Evolutionary conservation across 345 rosid species (phyloP).

Genomic region (Boechera stricta): DNA sequence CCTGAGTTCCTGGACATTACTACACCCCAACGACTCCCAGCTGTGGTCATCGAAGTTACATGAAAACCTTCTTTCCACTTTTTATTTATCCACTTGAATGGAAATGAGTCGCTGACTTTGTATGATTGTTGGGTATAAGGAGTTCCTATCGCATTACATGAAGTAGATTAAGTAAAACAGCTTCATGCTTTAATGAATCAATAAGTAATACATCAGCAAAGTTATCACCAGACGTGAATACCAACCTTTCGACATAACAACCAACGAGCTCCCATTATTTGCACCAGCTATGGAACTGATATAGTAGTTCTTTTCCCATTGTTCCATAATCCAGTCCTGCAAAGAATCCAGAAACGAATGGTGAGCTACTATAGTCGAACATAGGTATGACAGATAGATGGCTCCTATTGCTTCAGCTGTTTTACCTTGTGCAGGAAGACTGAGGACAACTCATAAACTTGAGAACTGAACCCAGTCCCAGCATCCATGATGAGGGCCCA

Average conservation of each 20-base stretch:
- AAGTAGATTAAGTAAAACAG: slow-evolving; percentile 31
- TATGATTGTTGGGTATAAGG: slow-evolving; percentile 96
- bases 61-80: slow-evolving; percentile 99
- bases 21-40: slow-evolving; percentile 93
- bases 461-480: slow-evolving; percentile 87
- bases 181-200: not conserved
- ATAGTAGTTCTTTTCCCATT: slow-evolving; percentile 94
- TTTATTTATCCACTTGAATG: slow-evolving; percentile 97
- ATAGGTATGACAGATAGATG: slow-evolving; percentile 19
- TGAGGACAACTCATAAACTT: slow-evolving; percentile 84
- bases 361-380: slow-evolving; percentile 15
- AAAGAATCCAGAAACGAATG: slow-evolving; percentile 33
- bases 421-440: slow-evolving; percentile 90
- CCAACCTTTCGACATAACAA: slow-evolving; percentile 95
- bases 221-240: slow-evolving; percentile 1
- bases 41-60: slow-evolving; percentile 96
- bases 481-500: slow-evolving; percentile 99
- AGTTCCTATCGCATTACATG: slow-evolving; percentile 62
- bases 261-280: slow-evolving; percentile 86
- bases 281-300: slow-evolving; percentile 96
- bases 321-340: slow-evolving; percentile 99
- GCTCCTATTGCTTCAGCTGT: slow-evolving; percentile 14
- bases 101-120: slow-evolving; percentile 98
- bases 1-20: slow-evolving; percentile 97
- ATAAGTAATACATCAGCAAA: not conserved